Conservation (phyloP, 257 asterid genomes). For the Capsicum baccatum region DNA sequence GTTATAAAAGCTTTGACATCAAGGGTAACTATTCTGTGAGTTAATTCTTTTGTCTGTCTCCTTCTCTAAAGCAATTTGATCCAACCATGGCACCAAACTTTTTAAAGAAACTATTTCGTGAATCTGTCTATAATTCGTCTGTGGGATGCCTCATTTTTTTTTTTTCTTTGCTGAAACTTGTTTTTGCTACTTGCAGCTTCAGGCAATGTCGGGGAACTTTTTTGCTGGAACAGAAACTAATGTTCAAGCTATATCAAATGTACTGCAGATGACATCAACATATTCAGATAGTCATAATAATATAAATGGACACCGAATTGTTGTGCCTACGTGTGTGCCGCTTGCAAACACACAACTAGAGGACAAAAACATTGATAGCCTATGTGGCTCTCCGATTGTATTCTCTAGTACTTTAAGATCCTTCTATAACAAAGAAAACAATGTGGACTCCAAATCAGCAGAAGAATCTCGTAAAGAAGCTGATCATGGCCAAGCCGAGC, state of each 20-base stretch:
- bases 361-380: conserved; percentile 36
- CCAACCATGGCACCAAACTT: background rate
- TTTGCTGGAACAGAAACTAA: conserved; percentile 30
- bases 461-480: conserved; percentile 36
- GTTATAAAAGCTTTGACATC: conserved; percentile 52
- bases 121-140: background rate
- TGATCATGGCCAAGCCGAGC: conserved; percentile 31
- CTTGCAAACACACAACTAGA: conserved; percentile 29
- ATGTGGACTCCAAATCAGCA: conserved; percentile 18
- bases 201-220: conserved; percentile 39
- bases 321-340: background rate
- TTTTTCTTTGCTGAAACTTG: background rate
- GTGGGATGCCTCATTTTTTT: conserved; percentile 10
- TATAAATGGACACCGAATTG: conserved; percentile 23
- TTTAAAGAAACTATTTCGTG: background rate
- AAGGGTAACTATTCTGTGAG: conserved; percentile 42
- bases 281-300: conserved; percentile 28
- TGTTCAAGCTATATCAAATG: conserved; percentile 34
- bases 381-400: conserved; percentile 45
- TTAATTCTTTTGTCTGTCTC: conserved; percentile 15
- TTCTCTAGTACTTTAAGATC: conserved; percentile 43
- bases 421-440: conserved; percentile 32
- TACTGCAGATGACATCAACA: conserved; percentile 31
- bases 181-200: conserved; percentile 40
- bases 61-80: background rate